phyloP scores from a whole-genome alignment of 2,329 filamentous ascomycete species.

The Trichoderma brevicompactum region DNA sequence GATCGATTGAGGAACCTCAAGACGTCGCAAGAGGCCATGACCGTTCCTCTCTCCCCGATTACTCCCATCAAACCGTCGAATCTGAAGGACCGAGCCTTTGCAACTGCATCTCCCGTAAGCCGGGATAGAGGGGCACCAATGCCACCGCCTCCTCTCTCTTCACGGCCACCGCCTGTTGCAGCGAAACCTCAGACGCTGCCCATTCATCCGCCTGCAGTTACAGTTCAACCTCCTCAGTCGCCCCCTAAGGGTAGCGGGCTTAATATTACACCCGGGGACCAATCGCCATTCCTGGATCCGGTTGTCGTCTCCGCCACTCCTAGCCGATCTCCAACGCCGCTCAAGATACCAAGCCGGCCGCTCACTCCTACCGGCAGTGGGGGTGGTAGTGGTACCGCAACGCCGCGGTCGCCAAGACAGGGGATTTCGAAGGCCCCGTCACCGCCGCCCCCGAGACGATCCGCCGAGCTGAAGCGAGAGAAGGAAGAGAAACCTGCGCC shows the following conservation, averaged over 20 bases:
- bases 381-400: constrained; percentile 29
- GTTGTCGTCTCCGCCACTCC: constrained; percentile 49
- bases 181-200: constrained; percentile 35
- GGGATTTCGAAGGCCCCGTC: constrained; percentile 60
- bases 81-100: constrained; percentile 25
- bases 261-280: constrained; percentile 45
- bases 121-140: constrained; percentile 34
- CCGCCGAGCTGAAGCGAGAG: constrained; percentile 60
- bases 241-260: constrained; percentile 58
- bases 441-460: constrained; percentile 66
- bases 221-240: constrained; percentile 71
- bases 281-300: constrained; percentile 53
- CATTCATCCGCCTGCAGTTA: constrained; percentile 64
- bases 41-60: constrained; percentile 3
- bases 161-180: constrained; percentile 34
- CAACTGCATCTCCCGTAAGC: constrained; percentile 30
- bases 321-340: constrained; percentile 50
- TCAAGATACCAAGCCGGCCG: constrained; percentile 60
- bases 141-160: constrained; percentile 35
- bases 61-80: constrained; percentile 33
- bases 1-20: constrained; percentile 49
- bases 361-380: constrained; percentile 52
- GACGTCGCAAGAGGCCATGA: constrained; percentile 43
- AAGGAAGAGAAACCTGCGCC: constrained; percentile 50
- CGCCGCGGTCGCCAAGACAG: constrained; percentile 52